Base-by-base conservation (phyloP, 768 basidiomycete species). In the Gloeophyllum trabeum region DNA sequence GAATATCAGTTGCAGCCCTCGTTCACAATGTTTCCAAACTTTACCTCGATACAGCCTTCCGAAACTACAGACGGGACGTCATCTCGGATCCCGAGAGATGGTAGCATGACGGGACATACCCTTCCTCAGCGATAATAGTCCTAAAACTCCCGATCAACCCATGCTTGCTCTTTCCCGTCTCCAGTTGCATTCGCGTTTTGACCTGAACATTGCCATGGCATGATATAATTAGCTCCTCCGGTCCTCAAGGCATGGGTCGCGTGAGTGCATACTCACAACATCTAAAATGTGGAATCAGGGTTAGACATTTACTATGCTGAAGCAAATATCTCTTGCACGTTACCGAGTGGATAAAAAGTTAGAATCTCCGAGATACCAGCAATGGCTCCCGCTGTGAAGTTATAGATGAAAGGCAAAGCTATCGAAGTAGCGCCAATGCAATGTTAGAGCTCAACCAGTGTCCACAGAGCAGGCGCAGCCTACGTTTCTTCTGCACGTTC, bases 141-240 rank as follows among this genome's bases (percentile, higher is more conserved):
- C 66, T 67, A 61, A 99, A 81, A 23, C 77, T 88, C 35, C 88
- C 84, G 19, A 96, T 68, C 52, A 98, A 73, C 4, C 92, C 87
- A 44, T 75, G 68, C 35, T 73, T 61, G 25, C 70, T 63, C 62
- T 85, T 88, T 3, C 89, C 89, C 4, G 81, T 86, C 58, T 87
- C 84, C n/a, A 99, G 71, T 59, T 99, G 96, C 80, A 97, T 93
- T 21, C 96, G 87, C 18, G 96, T 99, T 67, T 99, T 97, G 57
- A 97, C 91, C 87, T 91, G 55, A 14, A 34, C 41, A 28, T 23
- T 19, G 36, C 21, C 41, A 44, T 35, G 45, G 28, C 35, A 48
- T 44, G 14, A 46, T 43, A 32, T 48, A 40, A 45, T 32, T 18
- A 12, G 21, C 41, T 43, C 28, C 26, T 18, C 22, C 23, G 14